A percentile compares a stretch with the other conserved stretches of the same genome.
Evolutionary conservation across 441 rosid genomes (phyloP).

Genomic region (Cnidoscolus chayamansa): DNA sequence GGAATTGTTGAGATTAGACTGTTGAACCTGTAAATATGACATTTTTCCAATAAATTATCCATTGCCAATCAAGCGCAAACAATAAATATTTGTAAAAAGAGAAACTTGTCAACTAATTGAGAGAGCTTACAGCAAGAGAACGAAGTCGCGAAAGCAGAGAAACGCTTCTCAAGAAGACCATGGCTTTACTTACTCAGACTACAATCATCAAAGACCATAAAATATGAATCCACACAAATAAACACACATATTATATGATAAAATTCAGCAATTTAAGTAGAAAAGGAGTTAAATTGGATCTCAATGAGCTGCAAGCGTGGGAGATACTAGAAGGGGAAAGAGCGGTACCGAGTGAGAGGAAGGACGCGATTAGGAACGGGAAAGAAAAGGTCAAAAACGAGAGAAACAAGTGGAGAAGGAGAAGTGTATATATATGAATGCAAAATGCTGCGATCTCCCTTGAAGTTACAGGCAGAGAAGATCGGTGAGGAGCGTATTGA

Average conservation of each 20-base stretch:
- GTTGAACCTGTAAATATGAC: slow-evolving; percentile 44
- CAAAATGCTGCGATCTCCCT: no score
- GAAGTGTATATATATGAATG: no score
- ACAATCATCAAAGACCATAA: background rate
- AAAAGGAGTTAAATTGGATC: background rate
- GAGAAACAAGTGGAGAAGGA: no score
- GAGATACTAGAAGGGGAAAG: background rate
- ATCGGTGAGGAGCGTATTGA: no score
- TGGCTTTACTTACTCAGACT: slow-evolving; percentile 17
- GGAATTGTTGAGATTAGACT: slow-evolving; percentile 54
- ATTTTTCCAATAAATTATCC: background rate
- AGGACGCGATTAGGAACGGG: no score
- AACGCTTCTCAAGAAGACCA: slow-evolving; percentile 68
- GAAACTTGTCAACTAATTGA: background rate
- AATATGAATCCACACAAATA: no score
- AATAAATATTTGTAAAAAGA: background rate
- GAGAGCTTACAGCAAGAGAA: slow-evolving; percentile 54
- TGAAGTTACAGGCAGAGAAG: no score
- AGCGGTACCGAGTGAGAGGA: background rate
- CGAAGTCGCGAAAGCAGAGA: slow-evolving; percentile 64
- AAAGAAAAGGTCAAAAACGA: no score
- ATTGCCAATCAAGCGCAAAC: background rate
- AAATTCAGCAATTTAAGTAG: background rate
- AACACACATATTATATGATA: no score
- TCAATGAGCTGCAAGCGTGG: background rate